Conservation (phyloP, 2,329 filamentous ascomycete genomes). For the Atkinsonella texensis region DNA sequence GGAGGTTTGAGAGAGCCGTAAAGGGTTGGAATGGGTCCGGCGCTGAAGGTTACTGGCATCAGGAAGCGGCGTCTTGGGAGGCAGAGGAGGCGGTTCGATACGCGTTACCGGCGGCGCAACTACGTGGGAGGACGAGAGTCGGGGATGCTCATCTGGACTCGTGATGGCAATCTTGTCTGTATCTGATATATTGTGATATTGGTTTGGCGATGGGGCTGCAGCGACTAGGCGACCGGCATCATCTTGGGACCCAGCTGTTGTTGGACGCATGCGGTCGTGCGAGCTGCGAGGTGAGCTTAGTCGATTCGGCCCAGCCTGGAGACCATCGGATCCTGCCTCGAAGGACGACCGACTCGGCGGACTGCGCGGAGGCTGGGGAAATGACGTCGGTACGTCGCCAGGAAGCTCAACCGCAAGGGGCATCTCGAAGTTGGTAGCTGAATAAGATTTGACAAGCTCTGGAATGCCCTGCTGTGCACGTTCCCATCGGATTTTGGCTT, state of each 20-base stretch:
- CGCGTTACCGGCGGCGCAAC: constrained; percentile 19
- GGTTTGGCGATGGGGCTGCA: constrained; percentile 44
- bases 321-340: constrained; percentile 41
- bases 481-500: constrained; percentile 59
- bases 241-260: constrained; percentile 22
- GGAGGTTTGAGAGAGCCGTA: constrained; percentile 21
- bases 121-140: constrained; percentile 22
- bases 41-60: constrained; percentile 26
- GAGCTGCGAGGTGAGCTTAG: constrained; percentile 39
- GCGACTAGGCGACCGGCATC: constrained; percentile 43
- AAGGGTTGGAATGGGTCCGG: constrained; percentile 11
- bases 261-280: constrained; percentile 30
- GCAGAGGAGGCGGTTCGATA: constrained; percentile 56
- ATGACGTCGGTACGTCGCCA: constrained; percentile 36
- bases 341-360: constrained; percentile 39
- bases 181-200: constrained; percentile 45
- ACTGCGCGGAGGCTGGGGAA: constrained; percentile 24
- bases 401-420: constrained; percentile 47
- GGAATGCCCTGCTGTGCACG: constrained; percentile 30
- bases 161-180: constrained; percentile 58
- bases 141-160: constrained; percentile 45
- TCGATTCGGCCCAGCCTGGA: constrained; percentile 26
- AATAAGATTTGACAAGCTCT: constrained; percentile 30
- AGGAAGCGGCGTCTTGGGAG: constrained; percentile 64
- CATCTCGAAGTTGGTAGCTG: constrained; percentile 26